A percentile compares a stretch with the other conserved stretches of the same genome.
Evolutionary conservation across 1,284 basidiomycete species (phyloP).

Genomic region (Ceratobasidium sp.): DNA sequence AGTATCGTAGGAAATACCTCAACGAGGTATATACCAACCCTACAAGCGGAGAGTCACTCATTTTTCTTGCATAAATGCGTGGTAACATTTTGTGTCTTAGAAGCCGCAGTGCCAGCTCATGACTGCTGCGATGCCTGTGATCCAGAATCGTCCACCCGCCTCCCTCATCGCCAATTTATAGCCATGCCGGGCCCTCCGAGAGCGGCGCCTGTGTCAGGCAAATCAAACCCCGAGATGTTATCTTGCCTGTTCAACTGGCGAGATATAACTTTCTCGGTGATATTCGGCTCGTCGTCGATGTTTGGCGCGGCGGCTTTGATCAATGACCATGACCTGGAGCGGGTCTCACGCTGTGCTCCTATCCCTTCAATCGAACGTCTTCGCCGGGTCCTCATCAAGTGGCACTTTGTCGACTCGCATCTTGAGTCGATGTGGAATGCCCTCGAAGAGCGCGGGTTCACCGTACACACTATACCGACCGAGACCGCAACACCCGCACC

Average conservation of each 20-base stretch:
- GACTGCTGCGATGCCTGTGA: constrained; percentile 17
- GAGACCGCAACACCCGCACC: background rate
- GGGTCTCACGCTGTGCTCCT: constrained; percentile 14
- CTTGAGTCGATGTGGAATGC: constrained; percentile 8
- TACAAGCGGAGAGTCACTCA: background rate
- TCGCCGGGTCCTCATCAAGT: background rate
- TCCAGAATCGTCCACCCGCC: background rate
- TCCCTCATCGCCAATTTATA: background rate
- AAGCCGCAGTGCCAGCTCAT: background rate
- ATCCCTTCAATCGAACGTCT: constrained; percentile 8
- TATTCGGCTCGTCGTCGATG: constrained; percentile 16
- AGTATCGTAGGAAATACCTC: too few species aligned
- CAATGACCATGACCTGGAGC: constrained; percentile 12
- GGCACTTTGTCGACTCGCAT: background rate
- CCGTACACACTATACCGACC: background rate
- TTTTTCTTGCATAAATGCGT: too few species aligned
- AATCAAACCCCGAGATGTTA: constrained; percentile 8
- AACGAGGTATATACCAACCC: background rate
- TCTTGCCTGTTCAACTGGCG: constrained; percentile 16
- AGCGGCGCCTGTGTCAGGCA: background rate
- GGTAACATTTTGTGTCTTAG: background rate
- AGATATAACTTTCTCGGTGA: background rate
- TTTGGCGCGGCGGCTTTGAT: constrained; percentile 26
- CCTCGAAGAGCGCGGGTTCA: background rate
- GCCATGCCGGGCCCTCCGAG: background rate